A percentile compares a stretch with the other conserved stretches of the same genome.
phyloP scores from a whole-genome alignment of 306 rosid genomes.

The Trifolium dubium region DNA sequence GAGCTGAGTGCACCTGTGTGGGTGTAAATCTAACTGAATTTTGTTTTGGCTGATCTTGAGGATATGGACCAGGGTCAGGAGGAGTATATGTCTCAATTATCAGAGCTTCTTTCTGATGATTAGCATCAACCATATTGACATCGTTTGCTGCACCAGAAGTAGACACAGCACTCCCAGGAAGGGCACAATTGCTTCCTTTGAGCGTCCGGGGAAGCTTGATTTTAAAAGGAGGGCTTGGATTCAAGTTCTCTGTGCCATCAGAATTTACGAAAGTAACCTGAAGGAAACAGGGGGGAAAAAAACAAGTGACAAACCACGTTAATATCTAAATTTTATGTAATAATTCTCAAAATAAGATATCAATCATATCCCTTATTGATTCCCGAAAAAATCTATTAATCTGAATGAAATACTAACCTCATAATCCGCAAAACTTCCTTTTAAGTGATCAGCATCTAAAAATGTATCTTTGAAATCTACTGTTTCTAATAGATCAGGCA shows the following conservation, averaged over 20 bases:
- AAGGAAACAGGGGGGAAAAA: constrained; percentile 44
- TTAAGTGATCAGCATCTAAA: constrained; percentile 82
- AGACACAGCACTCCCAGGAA: constrained; percentile 57
- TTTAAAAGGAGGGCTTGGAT: constrained; percentile 83
- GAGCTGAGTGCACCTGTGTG: constrained; percentile 71
- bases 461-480: constrained; percentile 98
- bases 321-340: constrained; percentile 29
- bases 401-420: constrained; percentile 60
- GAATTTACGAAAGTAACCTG: constrained; percentile 74
- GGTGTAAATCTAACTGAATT: constrained; percentile 93
- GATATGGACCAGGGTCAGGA: constrained; percentile 97
- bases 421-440: constrained; percentile 69
- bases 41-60: constrained; percentile 96
- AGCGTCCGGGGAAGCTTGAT: constrained; percentile 76
- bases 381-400: constrained; percentile 13
- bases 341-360: constrained; percentile 18
- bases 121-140: constrained; percentile 48
- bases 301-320: constrained; percentile 20
- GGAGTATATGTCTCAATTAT: constrained; percentile 84
- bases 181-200: constrained; percentile 59
- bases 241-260: constrained; percentile 61
- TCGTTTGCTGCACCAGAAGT: constrained; percentile 50
- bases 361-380: constrained; percentile 24
- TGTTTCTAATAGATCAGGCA: constrained; percentile 88
- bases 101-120: constrained; percentile 63